Evolutionary conservation across 1,139 yeast genomes (phyloP), one percentile per base, ranked within the genome.

Genomic region (Petasospora fabianii): DNA sequence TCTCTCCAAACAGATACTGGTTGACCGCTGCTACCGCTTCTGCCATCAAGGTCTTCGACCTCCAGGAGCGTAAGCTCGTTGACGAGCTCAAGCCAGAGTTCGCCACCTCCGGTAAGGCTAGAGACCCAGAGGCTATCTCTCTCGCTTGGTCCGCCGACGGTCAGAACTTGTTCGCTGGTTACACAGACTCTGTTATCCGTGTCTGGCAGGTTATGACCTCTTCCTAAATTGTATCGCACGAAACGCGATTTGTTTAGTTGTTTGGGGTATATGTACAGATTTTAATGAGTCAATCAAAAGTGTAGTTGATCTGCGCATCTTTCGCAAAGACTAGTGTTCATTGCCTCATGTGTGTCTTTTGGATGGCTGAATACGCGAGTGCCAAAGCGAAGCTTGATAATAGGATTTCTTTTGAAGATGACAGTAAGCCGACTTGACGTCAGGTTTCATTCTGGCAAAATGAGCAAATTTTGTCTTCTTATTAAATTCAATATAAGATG

Each of bases 1-100:
- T 92, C 96, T 90, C 98, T 70, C 98, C 99, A 75, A 86, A 87
- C 95, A 90, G 98, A 84, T 94, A 87, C 94, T 92, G 98, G 98
- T 86, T 94, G 72, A 94, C 96, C 70, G 98, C 97, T 75, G 98
- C 98, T 66, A 92, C 99, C 63, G 77, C 96, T 58, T 75, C 96
- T 59, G 94, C 97, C 66, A 87, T 94, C 78, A 90, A 88, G 88
- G 84, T 94, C 80, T 92, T 82, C 87, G 88, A 90, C 83, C 84
- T 92, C 71, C 95, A 88, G 77, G 92, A 86, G 77, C 84, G 95
- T 77, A 75, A 77, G 62, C 79, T 90, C 71, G 88, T 90, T 74
- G 98, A 92, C 68, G 97, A 92, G 80, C 86, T 92, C 75, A 88
- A 85, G 78, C 97, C 97, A 68, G 98, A 92, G 77, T 86, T 87